A percentile compares a stretch with the other conserved stretches of the same genome.
Conservation (phyloP, 2,329 filamentous ascomycete species). For the Nothomitra cinnamomea region DNA sequence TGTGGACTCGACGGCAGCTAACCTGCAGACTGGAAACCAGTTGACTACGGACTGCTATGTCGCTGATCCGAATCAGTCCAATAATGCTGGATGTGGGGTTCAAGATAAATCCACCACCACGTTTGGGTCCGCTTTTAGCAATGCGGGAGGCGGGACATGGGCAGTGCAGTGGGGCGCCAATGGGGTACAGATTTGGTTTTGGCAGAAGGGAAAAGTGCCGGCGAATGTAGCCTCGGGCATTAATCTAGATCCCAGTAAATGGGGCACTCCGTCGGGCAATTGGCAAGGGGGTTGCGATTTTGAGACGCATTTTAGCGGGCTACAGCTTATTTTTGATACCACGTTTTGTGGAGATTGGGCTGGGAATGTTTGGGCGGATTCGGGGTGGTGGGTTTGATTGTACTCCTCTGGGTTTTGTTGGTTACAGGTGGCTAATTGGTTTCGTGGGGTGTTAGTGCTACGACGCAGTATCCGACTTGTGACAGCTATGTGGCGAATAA, state of each 20-base stretch:
- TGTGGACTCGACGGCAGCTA: constrained; percentile 14
- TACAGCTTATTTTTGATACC: constrained; percentile 21
- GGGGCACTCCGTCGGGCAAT: constrained; percentile 25
- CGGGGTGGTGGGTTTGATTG: constrained; percentile 8
- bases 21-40: constrained; percentile 9
- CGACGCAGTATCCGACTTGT: constrained; percentile 9
- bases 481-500: constrained; percentile 10
- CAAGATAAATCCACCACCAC: constrained; percentile 10
- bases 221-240: constrained; percentile 22
- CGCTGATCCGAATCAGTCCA: not conserved
- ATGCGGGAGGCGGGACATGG: constrained; percentile 26
- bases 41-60: not conserved
- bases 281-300: constrained; percentile 22
- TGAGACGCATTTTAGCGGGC: constrained; percentile 18
- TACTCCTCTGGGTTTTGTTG: constrained; percentile 10
- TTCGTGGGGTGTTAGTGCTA: not conserved
- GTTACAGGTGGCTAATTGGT: constrained; percentile 1
- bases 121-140: constrained; percentile 24
- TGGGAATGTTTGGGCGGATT: constrained; percentile 7
- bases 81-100: constrained; percentile 4
- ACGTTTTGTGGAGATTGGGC: constrained; percentile 18
- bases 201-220: constrained; percentile 22
- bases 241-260: constrained; percentile 24
- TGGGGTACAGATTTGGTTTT: constrained; percentile 31
- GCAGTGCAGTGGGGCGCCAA: constrained; percentile 24